phyloP scores from a whole-genome alignment of 1,284 basidiomycete genomes.

The Crucibulum cyathiforme region DNA sequence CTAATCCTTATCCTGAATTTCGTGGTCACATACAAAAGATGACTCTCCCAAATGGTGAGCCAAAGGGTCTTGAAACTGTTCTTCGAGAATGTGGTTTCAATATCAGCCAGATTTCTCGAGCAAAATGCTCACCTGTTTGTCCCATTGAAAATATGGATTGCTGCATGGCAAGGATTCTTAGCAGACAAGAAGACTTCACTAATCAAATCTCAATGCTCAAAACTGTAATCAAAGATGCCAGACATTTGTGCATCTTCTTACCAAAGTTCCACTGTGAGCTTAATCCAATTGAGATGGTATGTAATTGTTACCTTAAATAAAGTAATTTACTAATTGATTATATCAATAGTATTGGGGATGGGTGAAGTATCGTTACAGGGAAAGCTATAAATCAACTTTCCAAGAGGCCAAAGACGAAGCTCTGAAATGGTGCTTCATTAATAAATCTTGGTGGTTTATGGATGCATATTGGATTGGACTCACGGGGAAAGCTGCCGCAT shows the following conservation, averaged over 20 bases:
- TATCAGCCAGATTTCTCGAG: slow-evolving; percentile 8
- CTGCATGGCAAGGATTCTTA: slow-evolving; percentile 39
- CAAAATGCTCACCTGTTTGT: slow-evolving; percentile 32
- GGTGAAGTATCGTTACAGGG: slow-evolving; percentile 27
- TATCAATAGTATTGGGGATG: slow-evolving; percentile 33
- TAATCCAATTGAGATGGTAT: too few relatives aligned
- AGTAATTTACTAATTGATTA: background rate
- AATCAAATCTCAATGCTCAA: slow-evolving; percentile 29
- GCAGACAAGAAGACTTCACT: slow-evolving; percentile 39
- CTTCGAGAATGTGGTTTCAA: slow-evolving; percentile 39
- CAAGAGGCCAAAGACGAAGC: slow-evolving; percentile 22
- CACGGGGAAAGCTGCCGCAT: slow-evolving; percentile 21
- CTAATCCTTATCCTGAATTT: slow-evolving; percentile 22
- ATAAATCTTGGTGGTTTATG: slow-evolving; percentile 24
- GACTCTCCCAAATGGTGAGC: slow-evolving; percentile 23
- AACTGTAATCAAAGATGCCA: background rate
- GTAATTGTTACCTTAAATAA: background rate
- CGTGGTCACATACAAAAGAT: slow-evolving; percentile 30
- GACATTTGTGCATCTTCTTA: too few relatives aligned
- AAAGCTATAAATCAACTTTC: slow-evolving; percentile 23
- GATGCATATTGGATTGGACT: slow-evolving; percentile 22
- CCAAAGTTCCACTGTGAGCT: too few relatives aligned
- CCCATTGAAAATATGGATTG: slow-evolving; percentile 28
- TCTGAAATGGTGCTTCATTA: slow-evolving; percentile 22
- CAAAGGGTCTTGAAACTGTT: slow-evolving; percentile 37